phyloP scores from a whole-genome alignment of 192 early-diverging fungal genomes.

The Diversispora epigaea region DNA sequence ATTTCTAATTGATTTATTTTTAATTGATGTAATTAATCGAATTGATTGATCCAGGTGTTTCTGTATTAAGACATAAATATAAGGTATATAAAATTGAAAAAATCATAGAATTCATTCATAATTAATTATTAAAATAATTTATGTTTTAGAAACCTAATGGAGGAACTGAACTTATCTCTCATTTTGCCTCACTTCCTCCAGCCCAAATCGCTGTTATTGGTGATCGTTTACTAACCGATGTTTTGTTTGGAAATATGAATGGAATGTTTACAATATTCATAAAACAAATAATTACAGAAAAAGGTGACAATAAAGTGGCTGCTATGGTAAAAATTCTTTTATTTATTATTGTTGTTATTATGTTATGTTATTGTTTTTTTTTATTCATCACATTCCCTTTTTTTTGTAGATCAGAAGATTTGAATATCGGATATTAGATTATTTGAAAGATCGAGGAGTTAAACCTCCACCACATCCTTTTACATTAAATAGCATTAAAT shows the following conservation, averaged over 20 bases:
- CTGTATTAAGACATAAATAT: conserved; percentile 55
- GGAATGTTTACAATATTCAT: conserved; percentile 75
- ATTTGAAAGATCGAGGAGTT: not conserved
- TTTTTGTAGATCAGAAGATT: not conserved
- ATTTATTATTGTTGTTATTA: not conserved
- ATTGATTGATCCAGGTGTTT: conserved; percentile 48
- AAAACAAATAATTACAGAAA: conserved; percentile 61
- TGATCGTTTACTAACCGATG: conserved; percentile 84
- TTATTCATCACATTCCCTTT: not conserved
- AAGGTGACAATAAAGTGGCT: conserved; percentile 80
- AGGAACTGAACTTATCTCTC: conserved; percentile 55
- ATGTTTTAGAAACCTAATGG: conserved; percentile 74
- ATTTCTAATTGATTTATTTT: conserved; percentile 1
- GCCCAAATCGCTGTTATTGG: conserved; percentile 74
- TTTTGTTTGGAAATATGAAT: conserved; percentile 77
- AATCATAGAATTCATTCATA: conserved; percentile 24
- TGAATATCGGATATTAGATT: not conserved
- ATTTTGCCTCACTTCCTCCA: conserved; percentile 47
- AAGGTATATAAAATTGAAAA: conserved; percentile 32
- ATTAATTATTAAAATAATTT: conserved; percentile 33
- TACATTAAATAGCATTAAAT: no score
- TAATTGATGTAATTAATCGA: not conserved
- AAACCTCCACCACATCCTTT: not conserved
- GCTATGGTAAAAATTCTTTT: conserved; percentile 36
- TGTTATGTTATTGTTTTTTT: no score